Base-by-base conservation (phyloP, 306 rosid species). In the Trichosanthes cucumerina region DNA sequence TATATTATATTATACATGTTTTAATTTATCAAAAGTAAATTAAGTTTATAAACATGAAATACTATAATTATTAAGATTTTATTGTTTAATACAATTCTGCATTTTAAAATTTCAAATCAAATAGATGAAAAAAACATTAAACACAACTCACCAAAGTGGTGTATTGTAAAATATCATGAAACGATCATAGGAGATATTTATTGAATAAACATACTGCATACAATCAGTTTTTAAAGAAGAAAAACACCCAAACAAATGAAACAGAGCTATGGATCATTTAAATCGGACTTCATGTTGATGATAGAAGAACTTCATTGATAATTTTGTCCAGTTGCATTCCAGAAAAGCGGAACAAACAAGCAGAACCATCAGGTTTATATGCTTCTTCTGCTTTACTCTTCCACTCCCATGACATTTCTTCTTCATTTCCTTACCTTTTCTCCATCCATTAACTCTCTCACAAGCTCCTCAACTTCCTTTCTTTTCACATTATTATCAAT, bases 381-480 rank as follows among this genome's bases (percentile, higher is more conserved):
- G 75, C 75, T 68, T 38, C 75, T 68, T 68, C 33, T 18, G 75
- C 75, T 68, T 68, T 39, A 9, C 31, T 68, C 75, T 68, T 68
- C 52, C 19, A 84, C 82, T 78, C 38, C 44, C 44, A 36, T 33
- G 11, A 83, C 84, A 9, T 83, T 85, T 85, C 41, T 47, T 57
- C 77, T 38, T 84, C 74, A 88, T 36, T 75, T 86, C 75, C 80
- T 62, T 82, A 31, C 92, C 83, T 81, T 84, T 8, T 79, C 82
- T 47, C 91, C 86, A n/a, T 81, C 50, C 43, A 84, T 77, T 9
- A 88, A 8, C 34, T 86, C 91, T 54, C 71, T 85, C 75, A 84
- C 91, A 56, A 83, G 80, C 77, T 73, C 73, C 39, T 88, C 88
- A 18, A 88, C 83, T 75, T 83, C 84, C 23, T 60, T 82, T 50